These are phyloP conservation scores for Neurospora sp. DNA, from an alignment of 495 filamentous ascomycete genomes.

Conservation along the genomic window DNA sequence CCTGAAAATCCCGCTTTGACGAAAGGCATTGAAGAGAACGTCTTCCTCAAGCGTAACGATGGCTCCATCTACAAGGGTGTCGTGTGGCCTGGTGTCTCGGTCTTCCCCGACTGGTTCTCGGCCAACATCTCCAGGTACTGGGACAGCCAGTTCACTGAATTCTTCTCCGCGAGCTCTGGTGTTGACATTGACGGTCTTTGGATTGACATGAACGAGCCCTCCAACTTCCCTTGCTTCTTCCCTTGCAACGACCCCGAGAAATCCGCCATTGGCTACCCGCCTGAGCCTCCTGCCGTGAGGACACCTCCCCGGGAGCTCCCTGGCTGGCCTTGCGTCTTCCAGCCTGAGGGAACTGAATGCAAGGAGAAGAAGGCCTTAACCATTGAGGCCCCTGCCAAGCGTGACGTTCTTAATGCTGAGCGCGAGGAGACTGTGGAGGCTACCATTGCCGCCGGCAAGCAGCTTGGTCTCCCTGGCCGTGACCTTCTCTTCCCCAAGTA, in stretches of 20 bases:
- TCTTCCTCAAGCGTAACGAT: conserved; percentile 57
- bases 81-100: conserved; percentile 78
- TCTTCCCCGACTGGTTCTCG: conserved; percentile 80
- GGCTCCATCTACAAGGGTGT: conserved; percentile 64
- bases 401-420: not conserved
- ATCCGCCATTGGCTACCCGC: conserved; percentile 51
- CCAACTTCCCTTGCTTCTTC: conserved; percentile 55
- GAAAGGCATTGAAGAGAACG: conserved; percentile 47
- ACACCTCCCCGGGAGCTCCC: conserved; percentile 46
- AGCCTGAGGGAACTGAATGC: conserved; percentile 40
- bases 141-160: conserved; percentile 58
- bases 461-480: conserved; percentile 49
- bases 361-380: conserved; percentile 5
- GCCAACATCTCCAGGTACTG: conserved; percentile 58
- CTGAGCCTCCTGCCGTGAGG: conserved; percentile 55
- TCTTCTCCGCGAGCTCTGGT: conserved; percentile 56
- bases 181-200: conserved; percentile 79
- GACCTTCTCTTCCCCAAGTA: conserved; percentile 67
- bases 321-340: conserved; percentile 63
- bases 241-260: conserved; percentile 57
- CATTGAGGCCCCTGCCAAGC: not conserved
- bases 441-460: conserved; percentile 19
- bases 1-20: conserved; percentile 56
- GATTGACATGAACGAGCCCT: conserved; percentile 82
- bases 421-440: not conserved